A percentile compares a stretch with the other conserved stretches of the same genome.
Conservation (phyloP, 352 stramenopile genomes). For the Phytophthora sansomeana region DNA sequence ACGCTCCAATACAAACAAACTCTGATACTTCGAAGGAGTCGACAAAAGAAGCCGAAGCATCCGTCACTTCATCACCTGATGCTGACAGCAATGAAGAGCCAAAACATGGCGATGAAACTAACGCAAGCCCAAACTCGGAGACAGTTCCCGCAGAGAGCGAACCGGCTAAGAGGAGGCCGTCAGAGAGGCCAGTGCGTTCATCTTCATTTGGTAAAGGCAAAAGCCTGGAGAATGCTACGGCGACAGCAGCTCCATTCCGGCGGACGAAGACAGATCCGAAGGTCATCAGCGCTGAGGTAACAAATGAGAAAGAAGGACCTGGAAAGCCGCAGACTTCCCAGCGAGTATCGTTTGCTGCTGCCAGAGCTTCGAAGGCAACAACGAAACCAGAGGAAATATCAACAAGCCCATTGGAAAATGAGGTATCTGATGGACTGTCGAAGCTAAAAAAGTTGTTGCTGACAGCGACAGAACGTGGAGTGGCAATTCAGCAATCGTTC, state of each 20-base stretch:
- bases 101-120: not conserved
- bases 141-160: not conserved
- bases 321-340: constrained; percentile 11
- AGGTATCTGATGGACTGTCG: constrained; percentile 29
- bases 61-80: not conserved
- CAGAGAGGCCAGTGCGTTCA: constrained; percentile 17
- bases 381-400: not conserved
- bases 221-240: constrained; percentile 2
- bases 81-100: not conserved
- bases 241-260: constrained; percentile 21
- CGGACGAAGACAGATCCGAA: constrained; percentile 38
- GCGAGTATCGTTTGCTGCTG: constrained; percentile 42
- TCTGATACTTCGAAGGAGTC: not conserved
- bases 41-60: not conserved
- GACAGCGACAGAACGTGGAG: constrained; percentile 51
- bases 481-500: constrained; percentile 65
- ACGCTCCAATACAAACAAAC: not conserved
- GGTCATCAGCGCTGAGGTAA: constrained; percentile 1
- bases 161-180: constrained; percentile 1
- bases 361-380: constrained; percentile 11
- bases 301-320: constrained; percentile 1
- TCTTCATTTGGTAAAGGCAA: constrained; percentile 35
- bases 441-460: constrained; percentile 60
- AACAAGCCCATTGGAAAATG: not conserved
- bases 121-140: not conserved